Base-by-base conservation (phyloP, 75 land plant genomes). In the Cunninghamia lanceolata region DNA sequence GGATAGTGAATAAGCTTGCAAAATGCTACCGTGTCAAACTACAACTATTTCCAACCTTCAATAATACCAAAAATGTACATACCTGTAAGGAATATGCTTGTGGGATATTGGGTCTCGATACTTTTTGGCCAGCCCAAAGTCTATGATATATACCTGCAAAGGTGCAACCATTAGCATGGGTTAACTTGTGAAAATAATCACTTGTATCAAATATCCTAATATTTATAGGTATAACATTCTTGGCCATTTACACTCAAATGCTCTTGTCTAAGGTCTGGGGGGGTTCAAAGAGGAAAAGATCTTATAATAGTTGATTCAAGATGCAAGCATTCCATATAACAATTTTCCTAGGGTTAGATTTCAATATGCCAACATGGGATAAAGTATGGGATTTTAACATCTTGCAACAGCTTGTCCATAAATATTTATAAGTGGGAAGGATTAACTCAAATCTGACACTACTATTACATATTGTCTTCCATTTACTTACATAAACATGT, bases 81-180 rank as follows among this genome's bases (percentile, higher is more conserved):
- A 90, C 91, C 91, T 90, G 77, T 86, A 90, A 34, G 91, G 91
- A 52, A 90, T 90, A 56, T 90, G 91, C 50, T 50, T 88, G 63
- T 90, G 85, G 43, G 88, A 86, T 16, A 47, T 71, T 21, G 88
- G 83, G 53, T 89, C 91, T 32, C 90, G 91, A 71, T 89, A 90
- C 56, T 90, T 90, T 73, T 90, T 90, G 36, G 91, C 91, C 19
- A 90, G 88, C 42, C 91, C 91, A 84, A 89, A 90, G 83, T 90
- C 91, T 70, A 90, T 90, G 40, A 90, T 81, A 39, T 89, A 89
- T 21, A 90, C 91, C 91, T 90, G 52, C 25, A 19, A 73, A 42
- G 28, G 82, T 50, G 35, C 3, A 56, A 47, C 21, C 17, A 83
- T 77, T 53, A 80, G 82, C 34, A 45, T 28, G 5, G 82, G 45